A percentile compares a stretch with the other conserved stretches of the same genome.
Evolutionary conservation across 345 rosid species (phyloP).

Genomic region (Excoecaria agallocha): DNA sequence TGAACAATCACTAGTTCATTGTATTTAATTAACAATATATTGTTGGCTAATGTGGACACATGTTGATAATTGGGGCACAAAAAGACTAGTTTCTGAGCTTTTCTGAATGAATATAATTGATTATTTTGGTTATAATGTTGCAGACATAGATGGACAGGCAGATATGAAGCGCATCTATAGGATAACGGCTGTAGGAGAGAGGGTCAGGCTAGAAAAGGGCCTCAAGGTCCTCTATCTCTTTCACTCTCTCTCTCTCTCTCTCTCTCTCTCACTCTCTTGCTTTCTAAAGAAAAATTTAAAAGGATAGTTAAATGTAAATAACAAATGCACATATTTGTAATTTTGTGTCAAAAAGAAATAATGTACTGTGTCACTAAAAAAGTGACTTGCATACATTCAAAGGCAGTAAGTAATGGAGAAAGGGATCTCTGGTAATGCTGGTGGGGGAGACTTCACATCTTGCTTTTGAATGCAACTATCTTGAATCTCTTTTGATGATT

Average conservation of each 20-base stretch:
- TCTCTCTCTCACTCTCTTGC: background rate
- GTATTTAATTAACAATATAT: background rate
- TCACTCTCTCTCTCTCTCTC: background rate
- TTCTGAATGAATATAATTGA: background rate
- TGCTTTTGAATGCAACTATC: background rate
- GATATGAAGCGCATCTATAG: slow-evolving; percentile 99
- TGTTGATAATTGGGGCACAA: too few species aligned
- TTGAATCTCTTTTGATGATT: slow-evolving; percentile 42
- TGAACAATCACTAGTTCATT: background rate
- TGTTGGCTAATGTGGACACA: too few species aligned
- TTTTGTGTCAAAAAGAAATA: background rate
- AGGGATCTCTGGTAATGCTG: too few species aligned
- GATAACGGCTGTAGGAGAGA: slow-evolving; percentile 99
- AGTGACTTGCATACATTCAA: slow-evolving; percentile 39
- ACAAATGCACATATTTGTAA: background rate
- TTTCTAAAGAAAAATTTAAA: background rate
- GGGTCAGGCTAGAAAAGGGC: slow-evolving; percentile 98
- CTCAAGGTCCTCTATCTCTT: slow-evolving; percentile 65
- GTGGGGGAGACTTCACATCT: too few species aligned
- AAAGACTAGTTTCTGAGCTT: background rate
- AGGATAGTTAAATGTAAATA: background rate
- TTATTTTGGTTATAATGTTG: slow-evolving; percentile 7
- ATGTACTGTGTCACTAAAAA: slow-evolving; percentile 26
- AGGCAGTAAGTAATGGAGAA: background rate
- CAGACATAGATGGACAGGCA: slow-evolving; percentile 97